Evolutionary conservation across 129 eudicot genomes (phyloP).

Genomic region (Deinandra increscens): DNA sequence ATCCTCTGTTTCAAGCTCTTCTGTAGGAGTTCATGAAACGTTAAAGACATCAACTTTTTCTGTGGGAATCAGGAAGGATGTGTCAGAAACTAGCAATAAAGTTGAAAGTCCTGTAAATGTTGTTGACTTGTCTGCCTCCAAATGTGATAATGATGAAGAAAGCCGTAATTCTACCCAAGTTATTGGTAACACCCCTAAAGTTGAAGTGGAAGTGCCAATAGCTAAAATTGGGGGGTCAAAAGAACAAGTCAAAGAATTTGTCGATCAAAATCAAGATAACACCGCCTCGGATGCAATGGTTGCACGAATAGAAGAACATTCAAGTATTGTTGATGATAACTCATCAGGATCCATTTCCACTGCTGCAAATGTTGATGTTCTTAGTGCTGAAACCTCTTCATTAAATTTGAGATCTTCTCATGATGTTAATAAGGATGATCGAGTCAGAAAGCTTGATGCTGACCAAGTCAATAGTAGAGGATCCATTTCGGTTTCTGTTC

Average conservation of each 20-base stretch:
- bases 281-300: constrained; percentile 23
- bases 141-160: constrained; percentile 18
- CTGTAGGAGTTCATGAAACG: constrained; percentile 26
- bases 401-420: constrained; percentile 20
- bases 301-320: constrained; percentile 19
- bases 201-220: constrained; percentile 21
- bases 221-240: constrained; percentile 27
- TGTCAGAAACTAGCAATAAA: constrained; percentile 27
- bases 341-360: constrained; percentile 18
- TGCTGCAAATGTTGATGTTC: background rate
- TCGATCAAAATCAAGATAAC: constrained; percentile 19
- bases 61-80: constrained; percentile 20
- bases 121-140: constrained; percentile 17
- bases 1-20: constrained; percentile 35
- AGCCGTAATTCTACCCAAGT: background rate
- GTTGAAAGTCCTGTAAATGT: constrained; percentile 9
- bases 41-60: constrained; percentile 28
- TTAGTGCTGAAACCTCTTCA: constrained; percentile 29
- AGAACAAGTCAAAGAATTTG: constrained; percentile 26
- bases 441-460: constrained; percentile 34
- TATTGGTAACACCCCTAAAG: constrained; percentile 5
- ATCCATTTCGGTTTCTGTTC: constrained; percentile 30
- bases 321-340: constrained; percentile 9
- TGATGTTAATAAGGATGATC: constrained; percentile 9
- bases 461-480: constrained; percentile 23